These are phyloP conservation scores for Nigrograna mackinnonii DNA, from an alignment of 2,329 filamentous ascomycete species.

Conservation along the genomic window DNA sequence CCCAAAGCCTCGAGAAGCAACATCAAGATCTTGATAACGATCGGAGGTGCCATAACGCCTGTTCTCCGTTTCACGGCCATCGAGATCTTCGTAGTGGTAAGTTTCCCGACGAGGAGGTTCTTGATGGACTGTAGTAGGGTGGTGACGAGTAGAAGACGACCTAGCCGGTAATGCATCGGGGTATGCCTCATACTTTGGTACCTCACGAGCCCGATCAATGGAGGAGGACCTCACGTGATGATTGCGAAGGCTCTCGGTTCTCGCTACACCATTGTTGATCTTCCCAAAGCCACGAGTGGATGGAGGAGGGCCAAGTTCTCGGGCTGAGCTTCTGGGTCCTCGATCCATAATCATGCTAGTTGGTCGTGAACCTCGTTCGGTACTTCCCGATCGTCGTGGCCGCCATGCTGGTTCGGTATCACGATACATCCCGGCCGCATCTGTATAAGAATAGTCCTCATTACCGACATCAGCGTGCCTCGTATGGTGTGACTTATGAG, in stretches of 20 bases:
- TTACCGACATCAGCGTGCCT: slow-evolving; percentile 42
- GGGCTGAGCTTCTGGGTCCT: slow-evolving; percentile 36
- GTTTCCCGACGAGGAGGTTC: slow-evolving; percentile 48
- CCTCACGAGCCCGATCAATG: slow-evolving; percentile 35
- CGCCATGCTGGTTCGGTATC: slow-evolving; percentile 55
- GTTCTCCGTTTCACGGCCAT: slow-evolving; percentile 43
- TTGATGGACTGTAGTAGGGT: slow-evolving; percentile 51
- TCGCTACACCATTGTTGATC: slow-evolving; percentile 50
- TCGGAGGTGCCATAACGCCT: slow-evolving; percentile 36
- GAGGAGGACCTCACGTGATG: slow-evolving; percentile 31
- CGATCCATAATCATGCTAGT: slow-evolving; percentile 48
- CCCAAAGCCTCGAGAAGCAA: slow-evolving; percentile 52
- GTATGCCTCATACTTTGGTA: slow-evolving; percentile 40
- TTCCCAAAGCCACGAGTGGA: slow-evolving; percentile 73
- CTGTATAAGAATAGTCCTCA: slow-evolving; percentile 54
- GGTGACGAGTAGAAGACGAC: slow-evolving; percentile 45
- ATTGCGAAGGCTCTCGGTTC: slow-evolving; percentile 18
- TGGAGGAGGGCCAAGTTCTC: slow-evolving; percentile 61
- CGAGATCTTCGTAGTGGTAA: slow-evolving; percentile 48
- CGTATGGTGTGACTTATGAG: slow-evolving; percentile 21
- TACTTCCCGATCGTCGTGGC: slow-evolving; percentile 47
- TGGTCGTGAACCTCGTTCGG: slow-evolving; percentile 50
- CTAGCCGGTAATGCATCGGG: slow-evolving; percentile 35
- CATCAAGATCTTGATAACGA: slow-evolving; percentile 46
- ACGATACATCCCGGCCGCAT: slow-evolving; percentile 54